These are phyloP conservation scores for Phytophthora pluvialis DNA, from an alignment of 352 stramenopile species.

Conservation along the genomic window DNA sequence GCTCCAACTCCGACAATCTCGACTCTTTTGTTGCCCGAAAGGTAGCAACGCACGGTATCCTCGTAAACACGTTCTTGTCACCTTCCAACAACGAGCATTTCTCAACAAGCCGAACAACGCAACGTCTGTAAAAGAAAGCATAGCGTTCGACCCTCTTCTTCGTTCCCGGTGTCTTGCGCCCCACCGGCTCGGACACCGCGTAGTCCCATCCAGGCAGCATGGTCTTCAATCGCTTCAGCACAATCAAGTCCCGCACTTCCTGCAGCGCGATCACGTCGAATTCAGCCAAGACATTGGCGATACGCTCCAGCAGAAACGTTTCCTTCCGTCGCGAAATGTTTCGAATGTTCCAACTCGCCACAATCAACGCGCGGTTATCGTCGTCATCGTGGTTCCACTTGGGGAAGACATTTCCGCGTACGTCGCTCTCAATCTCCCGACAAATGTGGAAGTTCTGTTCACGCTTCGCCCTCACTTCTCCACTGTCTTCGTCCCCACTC, in stretches of 20 bases:
- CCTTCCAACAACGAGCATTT: slow-evolving; percentile 32
- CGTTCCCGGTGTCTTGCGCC: slow-evolving; percentile 17
- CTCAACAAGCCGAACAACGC: slow-evolving; percentile 30
- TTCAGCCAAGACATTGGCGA: slow-evolving; percentile 51
- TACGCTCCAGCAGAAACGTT: slow-evolving; percentile 44
- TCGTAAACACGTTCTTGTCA: slow-evolving; percentile 29
- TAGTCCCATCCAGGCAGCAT: slow-evolving; percentile 69
- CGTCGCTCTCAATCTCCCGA: slow-evolving; percentile 37
- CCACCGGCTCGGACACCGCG: slow-evolving; percentile 52
- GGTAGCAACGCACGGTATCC: slow-evolving; percentile 52
- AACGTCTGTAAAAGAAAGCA: slow-evolving; percentile 62
- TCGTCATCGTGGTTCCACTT: background rate
- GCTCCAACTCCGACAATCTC: slow-evolving; percentile 27
- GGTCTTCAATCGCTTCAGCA: slow-evolving; percentile 64
- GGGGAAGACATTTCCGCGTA: slow-evolving; percentile 47
- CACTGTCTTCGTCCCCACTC: background rate
- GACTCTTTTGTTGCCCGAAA: slow-evolving; percentile 37
- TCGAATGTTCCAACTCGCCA: slow-evolving; percentile 81
- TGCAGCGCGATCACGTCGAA: slow-evolving; percentile 79
- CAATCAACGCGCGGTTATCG: slow-evolving; percentile 37
- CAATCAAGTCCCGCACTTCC: slow-evolving; percentile 67
- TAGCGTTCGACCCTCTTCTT: slow-evolving; percentile 55
- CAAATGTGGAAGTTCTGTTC: slow-evolving; percentile 39
- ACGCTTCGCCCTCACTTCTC: background rate
- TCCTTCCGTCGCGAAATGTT: slow-evolving; percentile 66